A percentile compares a stretch with the other conserved stretches of the same genome.
These are phyloP conservation scores for Prunus kanzakura DNA, from an alignment of 306 rosid species.

Conservation along the genomic window DNA sequence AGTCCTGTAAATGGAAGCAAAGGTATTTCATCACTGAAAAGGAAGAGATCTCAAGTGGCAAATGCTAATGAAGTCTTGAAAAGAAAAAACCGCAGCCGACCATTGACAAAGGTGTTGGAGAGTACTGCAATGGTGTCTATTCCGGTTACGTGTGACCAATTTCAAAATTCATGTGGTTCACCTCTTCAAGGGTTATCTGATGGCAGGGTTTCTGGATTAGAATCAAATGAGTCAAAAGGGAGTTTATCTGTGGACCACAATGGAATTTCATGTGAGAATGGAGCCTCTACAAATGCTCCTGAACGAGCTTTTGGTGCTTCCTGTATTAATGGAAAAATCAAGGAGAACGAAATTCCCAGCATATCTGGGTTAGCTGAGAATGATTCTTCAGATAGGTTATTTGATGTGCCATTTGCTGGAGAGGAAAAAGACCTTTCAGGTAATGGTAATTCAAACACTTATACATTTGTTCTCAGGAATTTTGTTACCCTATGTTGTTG, in stretches of 20 bases:
- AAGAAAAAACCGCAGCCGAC: slow-evolving; percentile 71
- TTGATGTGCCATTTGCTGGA: slow-evolving; percentile 59
- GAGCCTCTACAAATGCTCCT: slow-evolving; percentile 41
- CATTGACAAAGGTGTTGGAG: slow-evolving; percentile 86
- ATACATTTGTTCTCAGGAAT: neutral
- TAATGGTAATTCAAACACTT: slow-evolving; percentile 25
- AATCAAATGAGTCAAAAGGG: slow-evolving; percentile 53
- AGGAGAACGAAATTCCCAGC: slow-evolving; percentile 51
- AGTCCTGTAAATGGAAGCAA: slow-evolving; percentile 53
- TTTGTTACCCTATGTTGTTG: too few species aligned
- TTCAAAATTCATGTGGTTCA: slow-evolving; percentile 56
- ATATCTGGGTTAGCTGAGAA: slow-evolving; percentile 40
- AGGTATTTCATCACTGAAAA: slow-evolving; percentile 47
- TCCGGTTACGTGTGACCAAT: slow-evolving; percentile 64
- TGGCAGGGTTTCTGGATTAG: slow-evolving; percentile 49
- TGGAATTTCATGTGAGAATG: slow-evolving; percentile 59
- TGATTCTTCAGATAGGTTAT: slow-evolving; percentile 51
- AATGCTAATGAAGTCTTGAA: slow-evolving; percentile 60
- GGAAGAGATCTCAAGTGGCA: slow-evolving; percentile 78
- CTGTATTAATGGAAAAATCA: slow-evolving; percentile 31
- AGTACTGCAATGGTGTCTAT: slow-evolving; percentile 79
- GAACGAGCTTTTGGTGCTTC: slow-evolving; percentile 49
- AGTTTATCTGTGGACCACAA: slow-evolving; percentile 37
- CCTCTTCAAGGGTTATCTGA: slow-evolving; percentile 48
- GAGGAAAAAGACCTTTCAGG: slow-evolving; percentile 65